Evolutionary conservation across 1,284 basidiomycete genomes (phyloP), one percentile per base, ranked within the genome.

Genomic region (Ganoderma lucidum): DNA sequence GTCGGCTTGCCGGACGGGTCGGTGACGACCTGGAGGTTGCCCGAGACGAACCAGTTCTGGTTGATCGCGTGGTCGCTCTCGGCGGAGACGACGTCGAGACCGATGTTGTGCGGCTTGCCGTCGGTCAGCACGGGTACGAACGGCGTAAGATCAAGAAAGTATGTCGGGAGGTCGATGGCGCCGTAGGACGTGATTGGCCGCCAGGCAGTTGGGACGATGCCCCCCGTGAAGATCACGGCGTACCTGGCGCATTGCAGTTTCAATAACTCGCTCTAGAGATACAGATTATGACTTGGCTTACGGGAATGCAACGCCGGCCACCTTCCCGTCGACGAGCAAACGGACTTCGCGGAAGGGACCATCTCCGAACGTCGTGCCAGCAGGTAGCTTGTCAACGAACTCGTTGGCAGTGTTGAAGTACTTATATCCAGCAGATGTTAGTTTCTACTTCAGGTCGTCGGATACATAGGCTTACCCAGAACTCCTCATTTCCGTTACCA

Each of bases 331-430:
- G 8, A 95, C 86, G n/a, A 92, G 82, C 62, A 96, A 78, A 63
- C 93, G 88, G 19, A 95, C 88, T 79, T 96, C 94, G 44, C 93
- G 86, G 84, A 94, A 95, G 2, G 94, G 89, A 0, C 91, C 92
- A 71, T 89, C 85, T 0, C 85, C 87, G 65, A 84, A 85, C 5
- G 86, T 86, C 37, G 83, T 86, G 5, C 81, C 87, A 6, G 79
- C 59, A 2, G 92, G 91, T 9, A 94, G 79, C 69, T 85, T 81
- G 6, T 77, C 68, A 45, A 92, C 73, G 76, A 89, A 91, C 68
- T 88, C 77, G 74, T 93, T 88, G 1, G 92, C 84, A 41, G 85
- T 82, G 72, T 93, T 93, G 80, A 85, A 89, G 76, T 93, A 95
- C 93, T 93, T 76, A 15, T 6, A 39, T n/a, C 30, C 19, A 39